These are phyloP conservation scores for Epichloe aotearoae DNA, from an alignment of 2,329 filamentous ascomycete genomes.

Conservation along the genomic window DNA sequence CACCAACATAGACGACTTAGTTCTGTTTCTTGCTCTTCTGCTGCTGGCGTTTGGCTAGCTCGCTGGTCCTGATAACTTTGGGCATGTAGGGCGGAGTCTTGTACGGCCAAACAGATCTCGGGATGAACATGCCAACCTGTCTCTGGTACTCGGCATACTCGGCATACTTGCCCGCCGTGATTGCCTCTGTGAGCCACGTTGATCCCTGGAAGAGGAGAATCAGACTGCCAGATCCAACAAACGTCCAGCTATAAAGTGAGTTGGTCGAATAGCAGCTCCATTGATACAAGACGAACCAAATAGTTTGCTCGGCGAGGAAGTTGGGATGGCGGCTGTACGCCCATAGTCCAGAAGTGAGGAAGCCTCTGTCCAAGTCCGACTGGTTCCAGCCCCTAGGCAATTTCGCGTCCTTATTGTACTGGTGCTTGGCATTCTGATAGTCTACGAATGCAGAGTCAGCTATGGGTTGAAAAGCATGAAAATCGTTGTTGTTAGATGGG, in stretches of 20 bases:
- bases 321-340: conserved; percentile 86
- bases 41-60: conserved; percentile 32
- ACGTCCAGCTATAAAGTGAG: conserved; percentile 66
- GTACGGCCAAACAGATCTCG: conserved; percentile 36
- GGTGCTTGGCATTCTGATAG: conserved; percentile 68
- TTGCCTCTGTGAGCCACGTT: conserved; percentile 72
- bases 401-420: conserved; percentile 61
- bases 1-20: conserved; percentile 2
- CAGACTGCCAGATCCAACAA: conserved; percentile 54
- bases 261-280: conserved; percentile 71
- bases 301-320: conserved; percentile 79
- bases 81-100: conserved; percentile 23
- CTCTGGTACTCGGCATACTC: conserved; percentile 79
- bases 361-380: conserved; percentile 78
- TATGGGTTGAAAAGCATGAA: not conserved
- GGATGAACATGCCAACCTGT: conserved; percentile 73
- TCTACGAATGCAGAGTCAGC: conserved; percentile 25
- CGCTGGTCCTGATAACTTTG: conserved; percentile 37
- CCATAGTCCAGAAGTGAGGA: conserved; percentile 75
- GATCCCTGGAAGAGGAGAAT: conserved; percentile 79
- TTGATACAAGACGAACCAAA: conserved; percentile 81
- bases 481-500: not conserved
- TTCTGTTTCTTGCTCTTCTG: conserved; percentile 26
- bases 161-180: conserved; percentile 71
- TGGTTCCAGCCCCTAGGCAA: conserved; percentile 51